A percentile compares a stretch with the other conserved stretches of the same genome.
These are phyloP conservation scores for Rubia peregrina DNA, from an alignment of 305 asterid genomes.

Conservation along the genomic window DNA sequence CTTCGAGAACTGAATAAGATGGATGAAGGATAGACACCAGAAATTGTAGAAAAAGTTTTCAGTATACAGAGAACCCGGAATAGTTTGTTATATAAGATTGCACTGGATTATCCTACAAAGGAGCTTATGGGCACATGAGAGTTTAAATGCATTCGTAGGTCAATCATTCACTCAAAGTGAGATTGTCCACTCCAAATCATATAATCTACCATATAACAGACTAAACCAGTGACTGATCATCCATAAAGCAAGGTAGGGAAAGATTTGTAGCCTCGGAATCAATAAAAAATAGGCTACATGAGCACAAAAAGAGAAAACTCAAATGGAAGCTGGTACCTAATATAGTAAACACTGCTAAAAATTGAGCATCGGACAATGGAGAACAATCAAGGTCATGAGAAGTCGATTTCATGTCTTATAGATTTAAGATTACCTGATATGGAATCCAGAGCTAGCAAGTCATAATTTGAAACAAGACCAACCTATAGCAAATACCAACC, in stretches of 20 bases:
- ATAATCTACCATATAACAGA: neutral
- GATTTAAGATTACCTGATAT: slow-evolving; percentile 46
- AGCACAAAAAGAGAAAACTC: neutral
- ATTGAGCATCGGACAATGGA: neutral
- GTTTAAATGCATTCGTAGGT: neutral
- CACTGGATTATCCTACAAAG: neutral
- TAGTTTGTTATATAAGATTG: neutral
- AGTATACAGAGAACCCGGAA: neutral
- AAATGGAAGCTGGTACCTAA: neutral
- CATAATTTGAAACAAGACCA: slow-evolving; percentile 79
- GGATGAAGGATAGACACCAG: no score
- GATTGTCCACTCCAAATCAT: neutral
- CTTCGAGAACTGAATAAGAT: no score
- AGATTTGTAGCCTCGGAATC: neutral
- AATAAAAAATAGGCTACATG: neutral
- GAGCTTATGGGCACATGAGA: neutral
- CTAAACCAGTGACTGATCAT: neutral
- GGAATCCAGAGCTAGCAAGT: slow-evolving; percentile 71
- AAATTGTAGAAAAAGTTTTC: no score
- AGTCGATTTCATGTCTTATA: neutral
- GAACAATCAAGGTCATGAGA: neutral
- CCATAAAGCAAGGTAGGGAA: neutral
- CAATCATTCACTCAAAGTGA: neutral
- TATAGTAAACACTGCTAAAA: neutral
- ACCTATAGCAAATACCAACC: slow-evolving; percentile 38